Evolutionary conservation across 2,329 filamentous ascomycete species (phyloP).

Genomic region (Pseudocercospora eumusae): DNA sequence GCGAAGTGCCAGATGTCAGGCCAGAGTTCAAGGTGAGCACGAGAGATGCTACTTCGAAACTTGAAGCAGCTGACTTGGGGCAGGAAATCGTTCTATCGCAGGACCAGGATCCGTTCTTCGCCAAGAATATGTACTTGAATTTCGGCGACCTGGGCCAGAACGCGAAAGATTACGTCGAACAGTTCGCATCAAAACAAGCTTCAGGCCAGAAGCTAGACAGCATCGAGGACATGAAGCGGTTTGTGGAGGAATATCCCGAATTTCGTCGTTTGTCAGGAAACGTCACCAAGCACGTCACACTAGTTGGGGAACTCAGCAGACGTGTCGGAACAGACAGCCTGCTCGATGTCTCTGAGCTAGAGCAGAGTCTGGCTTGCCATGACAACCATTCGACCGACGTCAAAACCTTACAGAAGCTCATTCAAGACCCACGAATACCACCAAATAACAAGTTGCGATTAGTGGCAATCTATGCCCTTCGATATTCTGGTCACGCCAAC

Average conservation of each 20-base stretch:
- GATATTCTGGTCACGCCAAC: slow-evolving; percentile 83
- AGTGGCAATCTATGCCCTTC: slow-evolving; percentile 90
- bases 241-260: slow-evolving; percentile 97
- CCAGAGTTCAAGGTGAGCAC: slow-evolving; percentile 36
- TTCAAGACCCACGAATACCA: slow-evolving; percentile 76
- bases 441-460: slow-evolving; percentile 82
- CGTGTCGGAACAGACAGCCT: slow-evolving; percentile 82
- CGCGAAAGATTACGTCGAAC: slow-evolving; percentile 98
- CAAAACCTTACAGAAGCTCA: slow-evolving; percentile 86
- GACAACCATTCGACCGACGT: slow-evolving; percentile 90
- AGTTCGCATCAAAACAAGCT: slow-evolving; percentile 97
- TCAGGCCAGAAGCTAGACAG: slow-evolving; percentile 95
- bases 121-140: slow-evolving; percentile 98
- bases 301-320: slow-evolving; percentile 90
- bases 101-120: slow-evolving; percentile 98
- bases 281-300: slow-evolving; percentile 95
- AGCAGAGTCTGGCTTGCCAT: slow-evolving; percentile 95
- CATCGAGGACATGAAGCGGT: slow-evolving; percentile 97
- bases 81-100: slow-evolving; percentile 89
- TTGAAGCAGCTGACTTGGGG: slow-evolving; percentile 6
- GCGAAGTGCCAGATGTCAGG: slow-evolving; percentile 50
- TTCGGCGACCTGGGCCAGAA: slow-evolving; percentile 94
- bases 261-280: slow-evolving; percentile 97
- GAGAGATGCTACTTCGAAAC: background rate
- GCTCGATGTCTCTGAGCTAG: slow-evolving; percentile 94